Evolutionary conservation across 768 basidiomycete genomes (phyloP).

Genomic region (Trametes sanguinea): DNA sequence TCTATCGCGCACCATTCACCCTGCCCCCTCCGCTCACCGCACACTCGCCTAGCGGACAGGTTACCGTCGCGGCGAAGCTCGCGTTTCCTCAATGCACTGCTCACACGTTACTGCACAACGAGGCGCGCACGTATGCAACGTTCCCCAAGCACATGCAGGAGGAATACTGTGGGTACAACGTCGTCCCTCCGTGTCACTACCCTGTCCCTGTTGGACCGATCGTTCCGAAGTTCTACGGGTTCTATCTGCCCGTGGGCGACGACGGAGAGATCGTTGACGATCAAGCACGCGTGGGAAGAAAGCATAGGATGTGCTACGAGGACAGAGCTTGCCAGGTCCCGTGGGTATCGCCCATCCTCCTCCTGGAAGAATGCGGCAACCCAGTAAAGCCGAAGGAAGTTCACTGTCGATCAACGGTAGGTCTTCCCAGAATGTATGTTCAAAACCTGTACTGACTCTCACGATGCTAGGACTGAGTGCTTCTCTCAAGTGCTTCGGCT

Average conservation of each 20-base stretch:
- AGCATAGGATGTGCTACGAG: conserved; percentile 22
- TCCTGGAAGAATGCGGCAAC: conserved; percentile 50
- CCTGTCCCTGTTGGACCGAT: conserved; percentile 52
- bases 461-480: conserved; percentile 26
- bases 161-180: conserved; percentile 52
- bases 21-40: conserved; percentile 41
- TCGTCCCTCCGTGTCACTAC: conserved; percentile 42
- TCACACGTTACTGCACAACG: conserved; percentile 32
- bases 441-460: too few species aligned
- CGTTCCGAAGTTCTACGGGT: conserved; percentile 67
- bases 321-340: conserved; percentile 12
- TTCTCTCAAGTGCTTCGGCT: conserved; percentile 43
- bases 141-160: conserved; percentile 50
- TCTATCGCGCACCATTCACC: conserved; percentile 53
- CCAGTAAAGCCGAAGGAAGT: conserved; percentile 31
- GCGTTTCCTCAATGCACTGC: conserved; percentile 10
- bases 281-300: not conserved
- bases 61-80: conserved; percentile 35
- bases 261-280: not conserved
- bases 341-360: conserved; percentile 41
- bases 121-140: conserved; percentile 46
- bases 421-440: not conserved
- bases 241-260: conserved; percentile 42
- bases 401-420: conserved; percentile 28
- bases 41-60: conserved; percentile 25